phyloP scores from a whole-genome alignment of 257 asterid species.

The Craterostigma plantagineum region DNA sequence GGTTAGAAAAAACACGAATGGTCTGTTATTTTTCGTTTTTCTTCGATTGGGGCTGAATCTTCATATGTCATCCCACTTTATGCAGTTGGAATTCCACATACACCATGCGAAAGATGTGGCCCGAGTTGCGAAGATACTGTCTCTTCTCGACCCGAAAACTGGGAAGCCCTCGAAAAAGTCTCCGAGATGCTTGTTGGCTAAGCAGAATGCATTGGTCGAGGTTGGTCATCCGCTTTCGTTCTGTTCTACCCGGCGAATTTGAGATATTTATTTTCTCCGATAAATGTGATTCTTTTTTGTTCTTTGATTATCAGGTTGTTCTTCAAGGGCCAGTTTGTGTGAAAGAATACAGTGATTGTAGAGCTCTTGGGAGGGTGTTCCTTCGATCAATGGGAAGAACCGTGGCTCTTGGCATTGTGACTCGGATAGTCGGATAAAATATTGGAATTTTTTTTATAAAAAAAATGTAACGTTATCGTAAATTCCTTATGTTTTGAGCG shows the following conservation, averaged over 20 bases:
- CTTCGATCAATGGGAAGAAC: constrained; percentile 79
- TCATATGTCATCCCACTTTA: constrained; percentile 5
- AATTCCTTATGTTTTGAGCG: too few relatives aligned
- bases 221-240: constrained; percentile 13
- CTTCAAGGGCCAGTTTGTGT: constrained; percentile 60
- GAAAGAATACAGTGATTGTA: constrained; percentile 45
- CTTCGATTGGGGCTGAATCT: neutral
- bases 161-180: constrained; percentile 64
- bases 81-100: constrained; percentile 78
- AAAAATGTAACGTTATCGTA: too few relatives aligned
- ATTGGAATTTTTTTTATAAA: too few relatives aligned
- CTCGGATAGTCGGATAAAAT: constrained; percentile 10
- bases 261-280: neutral
- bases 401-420: constrained; percentile 72
- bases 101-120: constrained; percentile 84
- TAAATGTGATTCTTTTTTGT: neutral
- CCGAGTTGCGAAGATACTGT: constrained; percentile 40
- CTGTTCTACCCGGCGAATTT: too few relatives aligned
- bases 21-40: neutral
- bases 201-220: constrained; percentile 83
- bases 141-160: constrained; percentile 74
- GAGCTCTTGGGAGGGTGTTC: constrained; percentile 73
- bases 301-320: constrained; percentile 27
- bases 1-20: constrained; percentile 23
- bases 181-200: constrained; percentile 66